phyloP scores from a whole-genome alignment of 805 yeast species.

The Candida germanica region DNA sequence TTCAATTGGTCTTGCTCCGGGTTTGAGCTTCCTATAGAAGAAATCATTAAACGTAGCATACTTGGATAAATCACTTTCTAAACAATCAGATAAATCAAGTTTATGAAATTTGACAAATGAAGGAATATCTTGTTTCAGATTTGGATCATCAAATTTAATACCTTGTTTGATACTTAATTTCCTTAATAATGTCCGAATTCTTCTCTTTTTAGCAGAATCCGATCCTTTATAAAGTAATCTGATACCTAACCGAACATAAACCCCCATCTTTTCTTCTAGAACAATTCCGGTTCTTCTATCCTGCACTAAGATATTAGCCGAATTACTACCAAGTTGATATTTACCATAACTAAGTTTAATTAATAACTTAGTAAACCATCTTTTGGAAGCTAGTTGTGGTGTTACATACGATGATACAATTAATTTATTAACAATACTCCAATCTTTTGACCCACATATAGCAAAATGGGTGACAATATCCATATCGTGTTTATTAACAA shows the following conservation, averaged over 20 bases:
- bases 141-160: constrained; percentile 68
- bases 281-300: constrained; percentile 86
- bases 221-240: constrained; percentile 77
- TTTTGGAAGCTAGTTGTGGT: constrained; percentile 74
- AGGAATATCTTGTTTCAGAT: constrained; percentile 63
- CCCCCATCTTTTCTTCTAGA: constrained; percentile 90
- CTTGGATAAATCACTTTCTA: constrained; percentile 41
- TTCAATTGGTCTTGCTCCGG: constrained; percentile 70
- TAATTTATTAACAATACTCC: constrained; percentile 65
- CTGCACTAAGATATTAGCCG: constrained; percentile 92
- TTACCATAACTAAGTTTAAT: constrained; percentile 87
- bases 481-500: constrained; percentile 49
- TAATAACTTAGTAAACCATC: constrained; percentile 83
- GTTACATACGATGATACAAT: constrained; percentile 71
- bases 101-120: constrained; percentile 81
- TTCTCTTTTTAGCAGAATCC: constrained; percentile 54
- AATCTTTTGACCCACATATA: constrained; percentile 74
- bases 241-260: constrained; percentile 84
- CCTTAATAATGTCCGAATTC: constrained; percentile 58
- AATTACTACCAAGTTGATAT: constrained; percentile 69
- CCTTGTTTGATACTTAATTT: constrained; percentile 81
- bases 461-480: constrained; percentile 87
- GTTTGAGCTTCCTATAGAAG: constrained; percentile 74
- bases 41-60: constrained; percentile 83
- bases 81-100: constrained; percentile 71